A percentile compares a stretch with the other conserved stretches of the same genome.
Evolutionary conservation across 2,329 filamentous ascomycete genomes (phyloP).

Genomic region (Hypoxylon sp.): DNA sequence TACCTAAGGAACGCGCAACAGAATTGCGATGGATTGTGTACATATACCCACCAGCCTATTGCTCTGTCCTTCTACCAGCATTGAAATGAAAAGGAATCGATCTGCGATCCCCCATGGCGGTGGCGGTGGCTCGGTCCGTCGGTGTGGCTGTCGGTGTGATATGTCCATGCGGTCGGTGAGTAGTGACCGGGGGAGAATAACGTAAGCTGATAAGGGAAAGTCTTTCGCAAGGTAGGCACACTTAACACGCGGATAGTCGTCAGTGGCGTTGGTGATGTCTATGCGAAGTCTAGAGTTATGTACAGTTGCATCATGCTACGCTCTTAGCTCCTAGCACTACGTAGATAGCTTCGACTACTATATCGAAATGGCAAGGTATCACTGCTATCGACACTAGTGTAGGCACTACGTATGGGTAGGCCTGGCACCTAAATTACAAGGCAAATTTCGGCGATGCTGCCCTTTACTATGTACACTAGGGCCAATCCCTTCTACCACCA

Average conservation of each 20-base stretch:
- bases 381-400: background rate
- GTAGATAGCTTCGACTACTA: background rate
- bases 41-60: too few species aligned
- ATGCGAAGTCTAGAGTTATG: constrained; percentile 9
- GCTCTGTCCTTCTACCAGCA: constrained; percentile 5
- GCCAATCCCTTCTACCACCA: constrained; percentile 7
- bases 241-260: background rate
- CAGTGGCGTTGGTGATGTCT: constrained; percentile 26
- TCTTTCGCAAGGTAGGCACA: background rate
- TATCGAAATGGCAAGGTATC: background rate
- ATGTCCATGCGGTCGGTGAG: background rate
- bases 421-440: constrained; percentile 2
- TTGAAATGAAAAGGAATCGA: constrained; percentile 18
- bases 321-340: background rate
- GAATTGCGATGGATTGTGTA: background rate
- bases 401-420: background rate
- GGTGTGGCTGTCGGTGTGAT: constrained; percentile 13
- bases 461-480: too few species aligned
- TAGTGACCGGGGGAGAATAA: background rate
- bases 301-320: background rate
- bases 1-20: background rate
- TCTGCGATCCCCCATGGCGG: constrained; percentile 17
- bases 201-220: constrained; percentile 1
- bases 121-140: constrained; percentile 32
- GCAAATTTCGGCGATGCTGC: constrained; percentile 16